phyloP scores from a whole-genome alignment of 352 stramenopile species.

The Pythium oligandrum region DNA sequence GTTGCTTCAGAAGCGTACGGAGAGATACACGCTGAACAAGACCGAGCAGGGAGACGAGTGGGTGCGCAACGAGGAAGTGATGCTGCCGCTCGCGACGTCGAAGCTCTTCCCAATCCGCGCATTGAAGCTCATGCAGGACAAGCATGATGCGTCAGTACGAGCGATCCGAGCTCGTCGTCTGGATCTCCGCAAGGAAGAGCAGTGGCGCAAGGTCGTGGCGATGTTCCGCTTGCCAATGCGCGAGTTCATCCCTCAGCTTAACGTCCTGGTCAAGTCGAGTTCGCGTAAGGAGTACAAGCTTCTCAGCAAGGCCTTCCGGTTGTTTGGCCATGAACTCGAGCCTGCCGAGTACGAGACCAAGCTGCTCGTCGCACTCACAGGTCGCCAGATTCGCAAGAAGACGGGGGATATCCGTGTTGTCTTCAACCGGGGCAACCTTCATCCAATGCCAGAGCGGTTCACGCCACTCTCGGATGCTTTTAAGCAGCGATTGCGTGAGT shows the following conservation, averaged over 20 bases:
- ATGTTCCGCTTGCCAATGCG: slow-evolving; percentile 11
- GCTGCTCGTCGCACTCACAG: slow-evolving; percentile 43
- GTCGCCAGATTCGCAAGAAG: slow-evolving; percentile 17
- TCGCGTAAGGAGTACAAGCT: slow-evolving; percentile 40
- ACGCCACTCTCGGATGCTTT: slow-evolving; percentile 35
- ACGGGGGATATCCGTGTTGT: slow-evolving; percentile 27
- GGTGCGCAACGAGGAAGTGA: slow-evolving; percentile 18
- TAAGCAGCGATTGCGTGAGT: slow-evolving; percentile 24
- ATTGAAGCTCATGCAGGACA: slow-evolving; percentile 44
- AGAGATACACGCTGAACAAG: slow-evolving; percentile 30
- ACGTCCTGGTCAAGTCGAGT: slow-evolving; percentile 12
- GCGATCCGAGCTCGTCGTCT: slow-evolving; percentile 31
- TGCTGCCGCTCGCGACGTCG: slow-evolving; percentile 17
- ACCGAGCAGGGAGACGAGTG: slow-evolving; percentile 12
- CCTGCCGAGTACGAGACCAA: slow-evolving; percentile 40
- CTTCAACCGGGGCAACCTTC: slow-evolving; percentile 66
- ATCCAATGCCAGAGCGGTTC: slow-evolving; percentile 38
- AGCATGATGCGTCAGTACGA: slow-evolving; percentile 44
- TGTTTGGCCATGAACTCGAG: slow-evolving; percentile 21
- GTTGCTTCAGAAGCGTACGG: slow-evolving; percentile 52
- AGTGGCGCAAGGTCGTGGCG: slow-evolving; percentile 24
- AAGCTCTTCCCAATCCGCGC: slow-evolving; percentile 22
- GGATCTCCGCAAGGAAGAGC: slow-evolving; percentile 29
- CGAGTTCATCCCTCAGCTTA: slow-evolving; percentile 23
- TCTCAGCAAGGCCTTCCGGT: slow-evolving; percentile 42